A percentile compares a stretch with the other conserved stretches of the same genome.
Conservation (phyloP, 2,329 filamentous ascomycete species). For the Fusarium brachygibbosum region DNA sequence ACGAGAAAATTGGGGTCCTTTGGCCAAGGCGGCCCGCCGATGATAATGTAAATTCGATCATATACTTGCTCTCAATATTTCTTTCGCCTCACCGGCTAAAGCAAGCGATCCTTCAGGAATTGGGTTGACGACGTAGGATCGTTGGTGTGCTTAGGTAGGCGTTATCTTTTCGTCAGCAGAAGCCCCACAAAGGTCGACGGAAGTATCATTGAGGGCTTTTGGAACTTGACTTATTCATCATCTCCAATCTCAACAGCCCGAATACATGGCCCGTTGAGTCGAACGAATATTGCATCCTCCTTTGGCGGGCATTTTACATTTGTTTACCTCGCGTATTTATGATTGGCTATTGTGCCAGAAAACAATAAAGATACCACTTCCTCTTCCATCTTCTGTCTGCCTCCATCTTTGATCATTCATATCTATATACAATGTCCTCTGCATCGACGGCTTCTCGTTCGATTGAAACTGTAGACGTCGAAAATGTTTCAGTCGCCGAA, state of each 20-base stretch:
- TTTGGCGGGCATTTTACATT: not conserved
- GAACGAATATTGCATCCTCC: not conserved
- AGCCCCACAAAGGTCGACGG: constrained; percentile 38
- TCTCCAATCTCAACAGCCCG: not conserved
- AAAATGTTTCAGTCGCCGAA: constrained; percentile 43
- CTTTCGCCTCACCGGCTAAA: constrained; percentile 15
- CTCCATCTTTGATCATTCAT: not conserved
- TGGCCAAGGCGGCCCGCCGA: constrained; percentile 70
- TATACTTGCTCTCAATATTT: not conserved
- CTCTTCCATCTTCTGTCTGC: not conserved
- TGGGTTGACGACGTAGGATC: constrained; percentile 20
- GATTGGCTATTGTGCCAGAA: constrained; percentile 29
- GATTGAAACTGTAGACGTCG: constrained; percentile 12
- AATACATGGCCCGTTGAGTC: not conserved
- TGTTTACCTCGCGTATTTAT: constrained; percentile 8
- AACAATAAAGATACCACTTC: constrained; percentile 33
- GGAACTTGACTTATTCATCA: constrained; percentile 25
- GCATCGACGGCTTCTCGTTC: not conserved
- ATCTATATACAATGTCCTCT: constrained; percentile 26
- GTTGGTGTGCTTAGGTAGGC: constrained; percentile 15
- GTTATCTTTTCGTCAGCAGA: constrained; percentile 34
- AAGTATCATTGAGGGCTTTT: constrained; percentile 23
- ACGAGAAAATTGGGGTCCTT: constrained; percentile 92
- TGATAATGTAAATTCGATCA: constrained; percentile 22
- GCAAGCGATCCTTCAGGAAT: constrained; percentile 17